Evolutionary conservation across 495 filamentous ascomycete genomes (phyloP).

Genomic region (Aspergillus olivimuriae): DNA sequence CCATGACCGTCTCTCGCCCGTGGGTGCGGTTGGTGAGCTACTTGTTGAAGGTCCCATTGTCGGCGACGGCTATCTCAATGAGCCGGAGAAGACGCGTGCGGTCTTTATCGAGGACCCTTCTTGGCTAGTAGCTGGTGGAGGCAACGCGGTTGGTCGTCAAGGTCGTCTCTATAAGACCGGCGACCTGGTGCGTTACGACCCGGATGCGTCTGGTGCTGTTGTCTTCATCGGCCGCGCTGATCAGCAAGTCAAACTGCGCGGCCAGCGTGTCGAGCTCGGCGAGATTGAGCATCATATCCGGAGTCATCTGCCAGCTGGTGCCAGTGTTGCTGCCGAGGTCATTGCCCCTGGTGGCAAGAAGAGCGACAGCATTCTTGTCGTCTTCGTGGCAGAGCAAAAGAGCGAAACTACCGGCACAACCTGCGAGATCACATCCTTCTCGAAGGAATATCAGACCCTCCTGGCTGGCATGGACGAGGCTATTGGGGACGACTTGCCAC

Average conservation of each 20-base stretch:
- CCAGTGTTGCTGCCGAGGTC: constrained; percentile 32
- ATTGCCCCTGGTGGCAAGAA: constrained; percentile 27
- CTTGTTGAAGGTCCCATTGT: constrained; percentile 50
- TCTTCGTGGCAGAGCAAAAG: constrained; percentile 29
- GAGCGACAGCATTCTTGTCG: constrained; percentile 28
- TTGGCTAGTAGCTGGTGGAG: constrained; percentile 41
- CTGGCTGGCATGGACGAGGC: constrained; percentile 11
- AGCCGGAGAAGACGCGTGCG: constrained; percentile 37
- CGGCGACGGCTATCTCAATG: constrained; percentile 45
- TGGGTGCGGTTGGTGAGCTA: constrained; percentile 49
- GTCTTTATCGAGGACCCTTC: constrained; percentile 42
- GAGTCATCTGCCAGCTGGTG: constrained; percentile 23
- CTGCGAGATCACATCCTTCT: constrained; percentile 11
- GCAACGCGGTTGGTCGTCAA: constrained; percentile 24
- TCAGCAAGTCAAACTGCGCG: constrained; percentile 57
- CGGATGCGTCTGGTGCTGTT: constrained; percentile 41
- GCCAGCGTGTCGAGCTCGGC: constrained; percentile 56
- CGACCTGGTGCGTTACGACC: constrained; percentile 50
- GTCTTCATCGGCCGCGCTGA: constrained; percentile 57
- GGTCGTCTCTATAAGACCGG: constrained; percentile 45
- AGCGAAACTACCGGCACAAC: constrained; percentile 13
- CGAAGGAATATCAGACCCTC: constrained; percentile 21
- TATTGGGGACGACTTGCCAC: constrained; percentile 16
- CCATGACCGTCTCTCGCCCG: constrained; percentile 37
- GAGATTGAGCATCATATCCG: constrained; percentile 43